phyloP scores from a whole-genome alignment of 768 basidiomycete species.

The Amanita exitialis region DNA sequence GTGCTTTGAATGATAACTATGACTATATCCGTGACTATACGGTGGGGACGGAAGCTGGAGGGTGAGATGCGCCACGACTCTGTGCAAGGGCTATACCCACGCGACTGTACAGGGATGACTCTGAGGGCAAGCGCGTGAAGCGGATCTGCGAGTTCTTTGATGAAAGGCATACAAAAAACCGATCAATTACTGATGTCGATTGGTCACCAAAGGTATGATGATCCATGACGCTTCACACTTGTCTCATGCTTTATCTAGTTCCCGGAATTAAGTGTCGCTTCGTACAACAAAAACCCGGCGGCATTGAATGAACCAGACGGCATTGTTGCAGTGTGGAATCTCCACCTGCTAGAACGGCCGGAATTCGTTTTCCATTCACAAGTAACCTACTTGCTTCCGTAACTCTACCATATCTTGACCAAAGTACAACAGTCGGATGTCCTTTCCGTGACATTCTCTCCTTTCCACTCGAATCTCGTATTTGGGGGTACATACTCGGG shows the following conservation, averaged over 20 bases:
- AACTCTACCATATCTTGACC: neutral
- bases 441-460: conserved; percentile 92
- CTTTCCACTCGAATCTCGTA: conserved; percentile 94
- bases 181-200: conserved; percentile 93
- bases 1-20: conserved; percentile 91
- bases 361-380: conserved; percentile 99
- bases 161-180: conserved; percentile 82
- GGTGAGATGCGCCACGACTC: conserved; percentile 37
- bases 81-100: neutral
- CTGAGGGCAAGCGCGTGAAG: conserved; percentile 84
- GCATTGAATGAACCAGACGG: conserved; percentile 95
- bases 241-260: conserved; percentile 43
- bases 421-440: conserved; percentile 75
- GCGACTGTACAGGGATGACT: conserved; percentile 56
- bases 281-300: conserved; percentile 95
- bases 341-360: conserved; percentile 89
- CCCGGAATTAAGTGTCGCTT: conserved; percentile 89
- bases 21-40: conserved; percentile 97
- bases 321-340: conserved; percentile 95
- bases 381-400: conserved; percentile 29
- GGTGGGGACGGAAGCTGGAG: conserved; percentile 75
- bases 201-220: conserved; percentile 88
- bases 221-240: neutral
- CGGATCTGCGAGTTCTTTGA: conserved; percentile 92
- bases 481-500: conserved; percentile 99